Conservation (phyloP, 306 rosid genomes). For the Inga leiocalycina region DNA sequence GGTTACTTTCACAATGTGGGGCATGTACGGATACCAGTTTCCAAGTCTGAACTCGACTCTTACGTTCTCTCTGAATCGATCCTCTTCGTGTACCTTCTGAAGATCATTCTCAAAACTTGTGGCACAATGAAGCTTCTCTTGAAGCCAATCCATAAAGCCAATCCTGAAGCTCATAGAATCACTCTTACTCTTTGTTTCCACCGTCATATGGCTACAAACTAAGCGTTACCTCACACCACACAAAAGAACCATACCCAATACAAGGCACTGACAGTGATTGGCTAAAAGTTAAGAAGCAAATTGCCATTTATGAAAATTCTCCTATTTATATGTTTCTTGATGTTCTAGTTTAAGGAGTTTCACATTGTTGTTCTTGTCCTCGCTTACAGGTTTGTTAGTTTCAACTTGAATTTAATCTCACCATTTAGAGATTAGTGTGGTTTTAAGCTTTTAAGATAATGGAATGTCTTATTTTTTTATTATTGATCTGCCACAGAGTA, state of each 20-base stretch:
- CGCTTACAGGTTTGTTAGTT: conserved; percentile 49
- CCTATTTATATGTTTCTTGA: not conserved
- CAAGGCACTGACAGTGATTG: not conserved
- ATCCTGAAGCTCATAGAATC: conserved; percentile 45
- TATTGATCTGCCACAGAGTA: conserved; percentile 28
- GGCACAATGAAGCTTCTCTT: conserved; percentile 61
- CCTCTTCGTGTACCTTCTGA: conserved; percentile 50
- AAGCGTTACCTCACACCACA: not conserved
- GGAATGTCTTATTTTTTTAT: not conserved
- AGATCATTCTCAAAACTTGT: conserved; percentile 62
- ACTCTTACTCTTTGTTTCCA: conserved; percentile 41
- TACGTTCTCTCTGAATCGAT: conserved; percentile 72
- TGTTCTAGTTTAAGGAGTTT: conserved; percentile 39
- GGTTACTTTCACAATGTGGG: too few species aligned
- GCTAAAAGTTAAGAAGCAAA: not conserved
- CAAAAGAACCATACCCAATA: not conserved
- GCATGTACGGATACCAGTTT: not conserved
- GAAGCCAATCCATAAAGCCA: conserved; percentile 34
- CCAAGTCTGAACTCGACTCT: conserved; percentile 56
- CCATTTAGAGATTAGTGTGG: not conserved
- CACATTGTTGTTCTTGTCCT: conserved; percentile 45
- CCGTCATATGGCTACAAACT: conserved; percentile 36
- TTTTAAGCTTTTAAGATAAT: not conserved
- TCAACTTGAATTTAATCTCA: not conserved
- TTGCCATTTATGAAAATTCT: not conserved